Base-by-base conservation (phyloP, 345 rosid genomes). In the Erucastrum elatum region DNA sequence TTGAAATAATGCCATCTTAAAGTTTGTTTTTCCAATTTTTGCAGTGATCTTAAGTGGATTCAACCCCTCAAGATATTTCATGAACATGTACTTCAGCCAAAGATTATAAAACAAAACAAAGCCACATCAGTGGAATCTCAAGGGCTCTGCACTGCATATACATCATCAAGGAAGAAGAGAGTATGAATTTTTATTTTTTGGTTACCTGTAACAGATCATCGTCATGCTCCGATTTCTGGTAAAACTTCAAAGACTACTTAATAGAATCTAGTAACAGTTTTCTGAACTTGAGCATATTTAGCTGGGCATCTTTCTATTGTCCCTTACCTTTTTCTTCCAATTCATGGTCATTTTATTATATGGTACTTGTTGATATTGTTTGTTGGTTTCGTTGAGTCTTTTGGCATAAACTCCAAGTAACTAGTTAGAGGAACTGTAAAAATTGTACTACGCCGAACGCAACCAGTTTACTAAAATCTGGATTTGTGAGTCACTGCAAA, bases 41-140 rank as follows among this genome's bases (percentile, higher is more conserved):
- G 56, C 97, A 95, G 99, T 93, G 85, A 90, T 91, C 75, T 84
- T 96, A 80, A 87, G 94, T 61, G 98, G 99, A 81, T 91, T 96
- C 89, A 96, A 91, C 86, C 99, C 99, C 5, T 93, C 98, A 27
- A 91, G 97, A 93, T 93, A 96, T 72, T 86, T 93, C 77, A 87
- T 96, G 99, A 93, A 89, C 82, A 73, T 90, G 78, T 90, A 93
- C 85, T 96, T 96, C 75, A 90, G 97, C 81, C 93, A 88, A 67
- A 81, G 88, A 83, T 82, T 87, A 81, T 90, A 11, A 65, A 64
- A n/a, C 56, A 4, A 4, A 35, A 56, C 59, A 67, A 67, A 26
- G 59, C 78, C 68, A 49, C n/a, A 62, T 74, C 70, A 74, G 71
- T 37, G 71, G 53, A 68, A 63, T 62, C 70, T 2, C 1, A 68